These are phyloP conservation scores for Aureobasidium melanogenum DNA, from an alignment of 2,329 filamentous ascomycete species.

Conservation along the genomic window DNA sequence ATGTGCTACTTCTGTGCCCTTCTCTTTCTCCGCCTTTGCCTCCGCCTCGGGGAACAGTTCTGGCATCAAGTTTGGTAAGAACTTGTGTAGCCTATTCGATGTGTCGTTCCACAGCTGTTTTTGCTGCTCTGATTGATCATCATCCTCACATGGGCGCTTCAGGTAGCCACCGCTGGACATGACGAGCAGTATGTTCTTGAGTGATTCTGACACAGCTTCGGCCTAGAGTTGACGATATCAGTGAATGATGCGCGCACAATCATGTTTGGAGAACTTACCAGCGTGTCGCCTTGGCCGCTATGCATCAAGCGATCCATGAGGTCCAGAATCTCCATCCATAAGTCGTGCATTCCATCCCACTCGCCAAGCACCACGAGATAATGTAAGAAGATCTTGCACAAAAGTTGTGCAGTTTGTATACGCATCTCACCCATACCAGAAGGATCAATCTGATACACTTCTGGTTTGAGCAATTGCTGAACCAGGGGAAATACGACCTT, in stretches of 20 bases:
- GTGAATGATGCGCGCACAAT: not conserved
- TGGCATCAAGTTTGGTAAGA: constrained; percentile 49
- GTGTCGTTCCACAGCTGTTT: constrained; percentile 54
- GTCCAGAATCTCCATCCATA: constrained; percentile 87
- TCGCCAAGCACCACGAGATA: constrained; percentile 78
- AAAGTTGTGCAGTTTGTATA: constrained; percentile 78
- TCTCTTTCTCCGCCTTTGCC: constrained; percentile 14
- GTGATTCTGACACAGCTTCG: constrained; percentile 86
- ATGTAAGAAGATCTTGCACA: constrained; percentile 93
- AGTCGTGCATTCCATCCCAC: constrained; percentile 79
- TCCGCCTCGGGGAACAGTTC: constrained; percentile 49
- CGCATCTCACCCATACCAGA: constrained; percentile 92
- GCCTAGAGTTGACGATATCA: constrained; percentile 47
- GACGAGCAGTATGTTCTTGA: constrained; percentile 93
- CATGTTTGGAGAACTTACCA: constrained; percentile 4
- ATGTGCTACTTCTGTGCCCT: not conserved
- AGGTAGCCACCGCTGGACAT: constrained; percentile 87
- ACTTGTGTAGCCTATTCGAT: constrained; percentile 49
- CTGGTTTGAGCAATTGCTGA: constrained; percentile 77
- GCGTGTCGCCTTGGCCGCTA: constrained; percentile 66
- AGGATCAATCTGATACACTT: constrained; percentile 85
- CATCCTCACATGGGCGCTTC: constrained; percentile 50
- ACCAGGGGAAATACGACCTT: constrained; percentile 92
- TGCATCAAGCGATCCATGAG: constrained; percentile 97
- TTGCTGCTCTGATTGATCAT: constrained; percentile 33